Evolutionary conservation across 495 filamentous ascomycete species (phyloP), one percentile per base, ranked within the genome.

Genomic region (Recurvomyces mirabilis): DNA sequence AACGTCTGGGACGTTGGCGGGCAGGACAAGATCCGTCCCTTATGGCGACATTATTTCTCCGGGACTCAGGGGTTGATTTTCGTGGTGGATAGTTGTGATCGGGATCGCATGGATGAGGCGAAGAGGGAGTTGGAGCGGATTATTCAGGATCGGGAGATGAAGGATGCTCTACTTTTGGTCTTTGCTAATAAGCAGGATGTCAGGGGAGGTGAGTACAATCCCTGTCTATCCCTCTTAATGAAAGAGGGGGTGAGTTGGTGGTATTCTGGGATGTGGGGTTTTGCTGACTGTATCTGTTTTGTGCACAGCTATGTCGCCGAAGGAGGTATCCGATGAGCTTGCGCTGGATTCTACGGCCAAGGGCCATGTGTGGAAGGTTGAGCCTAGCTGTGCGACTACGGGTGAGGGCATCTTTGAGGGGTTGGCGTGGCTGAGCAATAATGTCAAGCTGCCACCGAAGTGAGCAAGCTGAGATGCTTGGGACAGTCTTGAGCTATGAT

Each of bases 1-100:
- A 95, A 94, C 56, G 87, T 98, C 44, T 98, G 91, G 91, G 91
- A 98, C 70, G 91, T 98, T 24, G 91, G 91, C 63, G 91, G 91
- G 55, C 91, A 98, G 72, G 91, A 98, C 76, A 96, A 96, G 78
- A 98, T 98, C 55, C 75, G 91, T 38, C 91, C 91, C 35, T 67
- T 98, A 34, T 98, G 91, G 91, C 78, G 91, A 66, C 91, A 98
- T 68, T 98, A 98, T 71, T 96, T 94, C 60, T 93, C 85, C 54
- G 89, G 87, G 84, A 96, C 91, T 40, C 91, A 98, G 73, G 91
- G 87, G 30, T 73, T 98, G 40, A 93, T 98, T 64, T 98, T 96
- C 68, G 91, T 98, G 43, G 82, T 98, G 53, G 91, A 98, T 62
- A 93, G 85, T 31, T 82, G 78, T 51, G 91, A 98, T 60, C 80